phyloP scores from a whole-genome alignment of 2,329 filamentous ascomycete species.

The Fusarium tjaetaba region DNA sequence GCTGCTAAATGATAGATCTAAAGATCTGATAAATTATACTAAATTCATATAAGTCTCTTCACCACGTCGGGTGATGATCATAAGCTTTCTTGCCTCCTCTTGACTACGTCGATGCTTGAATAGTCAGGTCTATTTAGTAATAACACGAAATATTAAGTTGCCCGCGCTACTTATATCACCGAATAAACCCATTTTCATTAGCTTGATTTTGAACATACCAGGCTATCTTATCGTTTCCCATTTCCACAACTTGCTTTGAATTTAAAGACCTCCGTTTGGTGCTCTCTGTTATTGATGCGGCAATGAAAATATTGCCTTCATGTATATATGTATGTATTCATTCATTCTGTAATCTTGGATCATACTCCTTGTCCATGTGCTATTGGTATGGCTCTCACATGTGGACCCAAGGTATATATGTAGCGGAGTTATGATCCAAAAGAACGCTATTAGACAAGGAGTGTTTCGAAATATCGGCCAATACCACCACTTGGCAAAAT shows the following conservation, averaged over 20 bases:
- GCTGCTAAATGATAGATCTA: background rate
- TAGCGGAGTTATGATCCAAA: background rate
- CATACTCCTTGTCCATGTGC: background rate
- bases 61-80: background rate
- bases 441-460: slow-evolving; percentile 5
- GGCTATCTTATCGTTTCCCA: background rate
- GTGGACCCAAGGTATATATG: background rate
- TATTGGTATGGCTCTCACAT: background rate
- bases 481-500: slow-evolving; percentile 5
- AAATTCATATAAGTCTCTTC: background rate
- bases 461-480: slow-evolving; percentile 24
- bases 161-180: background rate
- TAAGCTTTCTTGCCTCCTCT: background rate
- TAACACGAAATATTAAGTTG: background rate
- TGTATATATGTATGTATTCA: background rate
- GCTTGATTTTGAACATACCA: background rate
- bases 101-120: background rate
- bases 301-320: background rate
- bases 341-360: background rate
- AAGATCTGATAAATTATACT: background rate
- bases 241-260: background rate
- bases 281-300: background rate
- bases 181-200: too few species aligned
- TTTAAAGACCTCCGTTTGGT: background rate
- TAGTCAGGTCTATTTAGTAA: background rate